These are phyloP conservation scores for Tulasnella sp. DNA, from an alignment of 768 basidiomycete genomes.

Conservation along the genomic window DNA sequence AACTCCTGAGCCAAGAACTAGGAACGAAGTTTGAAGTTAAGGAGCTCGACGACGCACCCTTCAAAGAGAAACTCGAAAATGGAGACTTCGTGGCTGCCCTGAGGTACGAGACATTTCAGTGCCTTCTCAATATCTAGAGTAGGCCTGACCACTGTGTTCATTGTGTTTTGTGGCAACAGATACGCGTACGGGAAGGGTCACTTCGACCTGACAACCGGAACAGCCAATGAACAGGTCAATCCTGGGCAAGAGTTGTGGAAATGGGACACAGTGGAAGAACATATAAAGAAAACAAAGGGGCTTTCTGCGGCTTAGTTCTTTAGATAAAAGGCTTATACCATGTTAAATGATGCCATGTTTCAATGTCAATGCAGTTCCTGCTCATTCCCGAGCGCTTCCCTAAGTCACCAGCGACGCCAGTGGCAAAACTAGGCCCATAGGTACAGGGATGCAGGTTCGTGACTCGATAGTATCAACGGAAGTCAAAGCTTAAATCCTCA, in stretches of 20 bases:
- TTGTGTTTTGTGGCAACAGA: neutral
- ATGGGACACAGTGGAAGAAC: slow-evolving; percentile 12
- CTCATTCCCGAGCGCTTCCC: neutral
- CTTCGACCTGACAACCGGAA: neutral
- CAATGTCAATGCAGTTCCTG: neutral
- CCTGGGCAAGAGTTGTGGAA: slow-evolving; percentile 12
- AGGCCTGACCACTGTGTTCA: neutral
- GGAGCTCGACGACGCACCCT: neutral
- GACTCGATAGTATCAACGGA: no score
- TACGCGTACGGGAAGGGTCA: neutral
- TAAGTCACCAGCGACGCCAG: neutral
- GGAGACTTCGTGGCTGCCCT: neutral
- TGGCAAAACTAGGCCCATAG: no score
- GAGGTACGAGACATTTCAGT: neutral
- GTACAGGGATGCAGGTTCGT: no score
- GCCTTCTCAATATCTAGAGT: neutral
- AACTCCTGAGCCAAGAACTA: neutral
- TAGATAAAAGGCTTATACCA: neutral
- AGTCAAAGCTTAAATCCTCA: no score
- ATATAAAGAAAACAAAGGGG: neutral
- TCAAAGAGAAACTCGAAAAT: neutral
- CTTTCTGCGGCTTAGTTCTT: neutral
- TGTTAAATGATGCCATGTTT: neutral
- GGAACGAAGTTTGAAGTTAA: neutral
- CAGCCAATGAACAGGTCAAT: slow-evolving; percentile 2